phyloP scores from a whole-genome alignment of 2,329 filamentous ascomycete species.

The Claviceps sp. region DNA sequence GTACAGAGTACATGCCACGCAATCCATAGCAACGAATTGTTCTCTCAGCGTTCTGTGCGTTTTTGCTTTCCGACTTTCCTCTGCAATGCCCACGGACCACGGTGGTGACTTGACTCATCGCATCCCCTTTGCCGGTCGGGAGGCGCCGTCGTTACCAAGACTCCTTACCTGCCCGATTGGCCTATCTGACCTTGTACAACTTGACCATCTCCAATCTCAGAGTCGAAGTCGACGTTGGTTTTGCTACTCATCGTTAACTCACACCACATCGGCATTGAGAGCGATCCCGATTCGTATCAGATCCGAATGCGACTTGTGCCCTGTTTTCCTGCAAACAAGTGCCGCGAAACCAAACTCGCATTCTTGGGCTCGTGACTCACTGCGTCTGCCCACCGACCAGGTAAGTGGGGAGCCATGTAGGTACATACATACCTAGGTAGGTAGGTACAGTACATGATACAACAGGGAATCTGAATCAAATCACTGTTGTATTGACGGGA shows the following conservation, averaged over 20 bases:
- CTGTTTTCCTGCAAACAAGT: background rate
- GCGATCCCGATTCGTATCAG: background rate
- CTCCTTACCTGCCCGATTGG: too few species aligned
- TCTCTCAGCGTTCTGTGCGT: background rate
- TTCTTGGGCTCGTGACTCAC: background rate
- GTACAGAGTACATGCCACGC: background rate
- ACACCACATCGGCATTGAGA: background rate
- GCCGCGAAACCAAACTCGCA: background rate
- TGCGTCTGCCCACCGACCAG: background rate
- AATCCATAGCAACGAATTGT: background rate
- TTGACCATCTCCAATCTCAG: too few species aligned
- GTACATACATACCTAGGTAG: too few species aligned
- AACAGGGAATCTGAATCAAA: too few species aligned
- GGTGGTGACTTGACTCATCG: too few species aligned
- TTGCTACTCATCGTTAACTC: background rate
- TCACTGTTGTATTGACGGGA: too few species aligned
- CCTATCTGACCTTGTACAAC: too few species aligned
- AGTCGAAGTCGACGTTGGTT: too few species aligned
- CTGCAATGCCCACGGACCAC: background rate
- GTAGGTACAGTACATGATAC: too few species aligned
- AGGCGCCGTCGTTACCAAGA: too few species aligned
- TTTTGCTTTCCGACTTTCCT: background rate
- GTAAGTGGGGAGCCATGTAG: too few species aligned
- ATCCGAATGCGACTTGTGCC: background rate
- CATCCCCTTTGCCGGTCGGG: too few species aligned